These are phyloP conservation scores for Aspergillus uvarum DNA, from an alignment of 2,329 filamentous ascomycete species.

Conservation along the genomic window DNA sequence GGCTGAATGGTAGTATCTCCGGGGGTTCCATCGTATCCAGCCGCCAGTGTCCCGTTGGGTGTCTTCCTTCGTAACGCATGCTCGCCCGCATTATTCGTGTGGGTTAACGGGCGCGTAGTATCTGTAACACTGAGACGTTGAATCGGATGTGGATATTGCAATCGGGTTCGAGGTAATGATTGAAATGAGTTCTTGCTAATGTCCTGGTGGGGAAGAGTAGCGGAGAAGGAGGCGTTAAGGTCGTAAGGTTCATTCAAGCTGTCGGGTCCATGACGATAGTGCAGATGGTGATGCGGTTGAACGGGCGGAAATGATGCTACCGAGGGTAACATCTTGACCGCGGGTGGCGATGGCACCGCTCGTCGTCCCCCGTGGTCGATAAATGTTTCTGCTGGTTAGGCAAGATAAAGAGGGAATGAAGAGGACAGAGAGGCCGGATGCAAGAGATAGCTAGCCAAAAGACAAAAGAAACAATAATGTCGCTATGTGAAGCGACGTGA, in stretches of 20 bases:
- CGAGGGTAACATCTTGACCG: slow-evolving; percentile 50
- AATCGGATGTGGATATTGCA: slow-evolving; percentile 42
- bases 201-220: slow-evolving; percentile 27
- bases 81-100: slow-evolving; percentile 49
- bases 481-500: slow-evolving; percentile 9
- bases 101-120: slow-evolving; percentile 24
- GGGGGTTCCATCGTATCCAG: slow-evolving; percentile 83
- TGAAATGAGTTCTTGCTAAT: slow-evolving; percentile 28
- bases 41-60: slow-evolving; percentile 87
- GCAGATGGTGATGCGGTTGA: slow-evolving; percentile 42
- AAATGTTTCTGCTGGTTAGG: neutral
- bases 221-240: slow-evolving; percentile 26
- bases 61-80: slow-evolving; percentile 88
- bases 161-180: slow-evolving; percentile 31
- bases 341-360: slow-evolving; percentile 4
- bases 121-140: slow-evolving; percentile 37
- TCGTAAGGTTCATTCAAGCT: slow-evolving; percentile 33
- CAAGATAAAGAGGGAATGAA: neutral
- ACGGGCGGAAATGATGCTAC: slow-evolving; percentile 46
- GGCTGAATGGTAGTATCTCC: slow-evolving; percentile 70
- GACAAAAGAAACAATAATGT: slow-evolving; percentile 3
- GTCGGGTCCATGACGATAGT: slow-evolving; percentile 34
- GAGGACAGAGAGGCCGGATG: neutral
- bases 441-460: slow-evolving; percentile 1
- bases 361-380: slow-evolving; percentile 14